Base-by-base conservation (phyloP, 2,329 filamentous ascomycete species). In the Thermoascus crustaceus region DNA sequence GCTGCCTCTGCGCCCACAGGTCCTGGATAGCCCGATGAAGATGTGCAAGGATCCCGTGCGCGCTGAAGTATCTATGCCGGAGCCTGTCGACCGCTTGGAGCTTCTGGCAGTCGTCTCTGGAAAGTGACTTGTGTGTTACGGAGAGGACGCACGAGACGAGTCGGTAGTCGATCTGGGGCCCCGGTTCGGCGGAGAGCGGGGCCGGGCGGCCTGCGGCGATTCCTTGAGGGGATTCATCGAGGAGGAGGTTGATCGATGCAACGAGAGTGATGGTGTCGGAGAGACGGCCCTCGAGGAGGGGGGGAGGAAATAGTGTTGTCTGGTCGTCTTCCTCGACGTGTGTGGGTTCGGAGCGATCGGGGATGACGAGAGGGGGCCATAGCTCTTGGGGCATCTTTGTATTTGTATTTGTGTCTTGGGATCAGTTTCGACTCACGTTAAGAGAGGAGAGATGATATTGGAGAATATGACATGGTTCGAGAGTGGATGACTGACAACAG, bases 91-190 rank as follows among this genome's bases (percentile, higher is more conserved):
- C n/a, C 3, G 7, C 26, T 10, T 18, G 14, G 14, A 29, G 13
- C n/a, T n/a, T n/a, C n/a, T n/a, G n/a, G n/a, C n/a, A n/a, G 7
- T 13, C 13, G 4, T 29, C 26, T 18, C 14, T 13, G 2, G 13
- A 4, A 5, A 29, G 26, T 7, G 18, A 17, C 4, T 17, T 17
- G 5, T 13, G 16, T 13, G 26, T 18, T 17, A 9, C 18, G 26
- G 9, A 9, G 26, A 29, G 13, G 14, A 29, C 26, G 13, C 9
- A 13, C 3, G 16, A 17, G 14, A 46, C 21, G 10, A 37, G 4
- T n/a, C 21, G 18, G 39, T 46, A 46, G 26, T 44, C 32, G 27
- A 46, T 24, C 8, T 25, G 18, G 3, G 33, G 35, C 11, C 35
- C 35, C 6, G 43, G 43, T 29, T 46, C 41, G 16, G 17, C 38